Conservation (phyloP, 2,329 filamentous ascomycete species). For the Escovopsis sp. region DNA sequence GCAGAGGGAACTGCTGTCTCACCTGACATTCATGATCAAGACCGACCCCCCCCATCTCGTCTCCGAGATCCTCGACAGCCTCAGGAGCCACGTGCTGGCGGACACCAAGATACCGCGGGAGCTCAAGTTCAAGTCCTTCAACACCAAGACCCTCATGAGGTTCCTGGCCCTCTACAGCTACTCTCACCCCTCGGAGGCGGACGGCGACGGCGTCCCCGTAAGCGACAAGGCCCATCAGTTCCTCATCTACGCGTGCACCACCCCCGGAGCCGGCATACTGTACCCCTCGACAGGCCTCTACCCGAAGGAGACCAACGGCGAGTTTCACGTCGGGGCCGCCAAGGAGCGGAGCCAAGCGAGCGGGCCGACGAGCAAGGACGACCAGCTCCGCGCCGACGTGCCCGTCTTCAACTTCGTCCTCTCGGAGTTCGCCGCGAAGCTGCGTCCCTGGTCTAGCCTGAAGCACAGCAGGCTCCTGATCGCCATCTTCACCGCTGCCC, state of each 20-base stretch:
- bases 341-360: slow-evolving; percentile 18
- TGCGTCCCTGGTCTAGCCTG: slow-evolving; percentile 71
- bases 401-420: slow-evolving; percentile 69
- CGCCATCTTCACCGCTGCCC: slow-evolving; percentile 63
- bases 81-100: slow-evolving; percentile 57
- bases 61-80: slow-evolving; percentile 54
- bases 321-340: slow-evolving; percentile 11
- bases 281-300: slow-evolving; percentile 74
- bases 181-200: slow-evolving; percentile 28
- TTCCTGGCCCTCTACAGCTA: slow-evolving; percentile 59
- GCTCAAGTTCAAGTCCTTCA: slow-evolving; percentile 62
- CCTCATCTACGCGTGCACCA: slow-evolving; percentile 61
- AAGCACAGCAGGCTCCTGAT: slow-evolving; percentile 71
- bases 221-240: slow-evolving; percentile 61
- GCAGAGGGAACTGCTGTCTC: slow-evolving; percentile 68
- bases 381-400: slow-evolving; percentile 49
- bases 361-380: slow-evolving; percentile 55
- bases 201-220: slow-evolving; percentile 27
- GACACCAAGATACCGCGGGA: slow-evolving; percentile 61
- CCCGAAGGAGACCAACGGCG: slow-evolving; percentile 50
- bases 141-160: slow-evolving; percentile 55
- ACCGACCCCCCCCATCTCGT: slow-evolving; percentile 66
- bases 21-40: slow-evolving; percentile 64
- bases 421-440: slow-evolving; percentile 60
- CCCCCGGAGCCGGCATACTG: slow-evolving; percentile 55